Base-by-base conservation (phyloP, 768 basidiomycete genomes). In the Austroboletus festivus region DNA sequence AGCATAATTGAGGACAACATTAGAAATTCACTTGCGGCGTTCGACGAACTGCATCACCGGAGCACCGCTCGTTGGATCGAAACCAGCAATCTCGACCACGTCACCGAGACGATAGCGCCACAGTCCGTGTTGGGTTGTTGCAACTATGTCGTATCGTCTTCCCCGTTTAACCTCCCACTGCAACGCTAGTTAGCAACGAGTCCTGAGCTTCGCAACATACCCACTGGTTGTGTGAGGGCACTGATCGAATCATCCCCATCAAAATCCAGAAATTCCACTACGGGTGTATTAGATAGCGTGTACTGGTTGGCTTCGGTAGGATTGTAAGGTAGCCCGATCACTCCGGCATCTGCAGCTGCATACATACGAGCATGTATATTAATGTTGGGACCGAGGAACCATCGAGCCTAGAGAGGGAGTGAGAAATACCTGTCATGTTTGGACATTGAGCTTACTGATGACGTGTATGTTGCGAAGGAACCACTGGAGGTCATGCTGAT, bases 231-330 rank as follows among this genome's bases (percentile, higher is more conserved):
- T 34, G 33, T 15, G 16, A 34, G 33, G 16, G 9, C 20, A 34
- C 2, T n/a, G 16, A 42, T 40, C 2, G 42, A 48, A 26, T 34
- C 38, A 18, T 26, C 28, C 49, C 40, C 31, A 18, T 22, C n/a
- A 30, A 53, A 31, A 30, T 60, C 53, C 20, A 61, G 48, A 41
- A 56, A 54, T 33, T 53, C 58, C 26, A 55, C 33, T 23, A 60
- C 12, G 18, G 11, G 39, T 11, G 22, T 23, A 4, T 2, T 20
- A 11, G 4, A 20, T 2, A 13, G 33, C 16, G 9, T 34, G 33
- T 10, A 34, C 16, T 34, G 33, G 33, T 34, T 34, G 10, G 16
- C 5, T 15, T 34, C 33, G 33, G 16, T 8, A 13, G 33, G 33
- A 15, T 34, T 34, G 33, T 34, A 34, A 28, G 45, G 28, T 16